Evolutionary conservation across 2,329 filamentous ascomycete genomes (phyloP), one percentile per base, ranked within the genome.

Genomic region (Pestalotiopsis sp.): DNA sequence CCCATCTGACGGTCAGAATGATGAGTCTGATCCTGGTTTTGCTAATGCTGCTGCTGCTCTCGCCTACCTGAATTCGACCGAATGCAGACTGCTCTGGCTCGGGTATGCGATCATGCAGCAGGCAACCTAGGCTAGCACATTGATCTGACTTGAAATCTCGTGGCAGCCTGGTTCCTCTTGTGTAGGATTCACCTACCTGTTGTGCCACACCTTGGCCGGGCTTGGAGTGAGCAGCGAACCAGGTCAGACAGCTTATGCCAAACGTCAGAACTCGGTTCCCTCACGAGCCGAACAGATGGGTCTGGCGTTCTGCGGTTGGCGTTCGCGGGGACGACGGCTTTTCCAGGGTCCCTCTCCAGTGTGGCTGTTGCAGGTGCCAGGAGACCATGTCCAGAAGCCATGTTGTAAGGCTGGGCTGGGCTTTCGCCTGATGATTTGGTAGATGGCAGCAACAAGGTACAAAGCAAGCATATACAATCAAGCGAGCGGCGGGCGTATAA

Each of bases 71-170:
- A 62, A 62, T 41, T 6, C 31, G 38, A 31, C 31, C 59, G 25
- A 20, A 20, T 62, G 59, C 59, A 62, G 59, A 14, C 20, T 52
- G 45, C 45, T 52, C 45, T 61, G 31, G 31, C 14, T 38, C n/a
- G 59, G 27, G 14, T 36, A 20, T 20, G n/a, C n/a, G 25, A 20
- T 62, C 31, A 36, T 41, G 27, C 59, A 13, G 57, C 31, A 36
- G 6, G 6, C 31, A 36, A 36, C 31, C 31, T 9, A 36, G 31
- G 31, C 31, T 36, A 36, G 31, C 57, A 31, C 59, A 41, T 14
- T 62, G 59, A 62, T 62, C 59, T 62, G 59, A 36, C 59, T 59
- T 14, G 59, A 20, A 52, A 62, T 36, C 59, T 62, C 59, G 59
- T 62, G 59, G 59, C 59, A 62, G 59, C 59, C 59, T 39, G 59